These are phyloP conservation scores for Globomyces pollinis-pini DNA, from an alignment of 192 early-diverging fungal genomes.

Conservation along the genomic window DNA sequence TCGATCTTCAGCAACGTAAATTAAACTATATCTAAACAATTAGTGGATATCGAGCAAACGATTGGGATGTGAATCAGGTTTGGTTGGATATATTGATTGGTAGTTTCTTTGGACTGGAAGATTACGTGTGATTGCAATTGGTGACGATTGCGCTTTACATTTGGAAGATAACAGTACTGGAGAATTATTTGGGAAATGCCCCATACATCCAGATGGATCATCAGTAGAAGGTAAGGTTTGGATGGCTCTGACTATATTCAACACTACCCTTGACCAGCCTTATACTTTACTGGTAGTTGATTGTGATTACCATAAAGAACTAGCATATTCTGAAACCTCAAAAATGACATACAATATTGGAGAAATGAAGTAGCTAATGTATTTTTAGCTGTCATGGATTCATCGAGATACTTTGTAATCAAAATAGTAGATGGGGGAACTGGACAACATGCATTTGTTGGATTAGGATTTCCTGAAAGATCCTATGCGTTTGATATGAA, in stretches of 20 bases:
- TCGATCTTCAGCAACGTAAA: conserved; percentile 50
- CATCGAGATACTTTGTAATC: conserved; percentile 80
- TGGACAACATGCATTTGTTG: conserved; percentile 74
- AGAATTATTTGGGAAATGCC: conserved; percentile 74
- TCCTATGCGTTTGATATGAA: conserved; percentile 83
- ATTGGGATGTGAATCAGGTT: conserved; percentile 79
- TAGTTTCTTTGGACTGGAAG: conserved; percentile 74
- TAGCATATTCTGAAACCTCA: no score
- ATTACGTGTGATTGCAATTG: conserved; percentile 59
- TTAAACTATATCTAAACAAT: no score
- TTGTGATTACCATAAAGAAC: no score
- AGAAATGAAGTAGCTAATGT: no score
- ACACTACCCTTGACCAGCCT: no score
- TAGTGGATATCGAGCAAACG: conserved; percentile 65
- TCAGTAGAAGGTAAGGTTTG: no score
- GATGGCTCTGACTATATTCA: no score
- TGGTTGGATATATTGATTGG: no score
- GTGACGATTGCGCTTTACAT: conserved; percentile 60
- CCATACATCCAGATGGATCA: conserved; percentile 61
- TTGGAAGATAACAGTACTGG: conserved; percentile 50
- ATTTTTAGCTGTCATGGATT: conserved; percentile 76
- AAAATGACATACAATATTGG: no score
- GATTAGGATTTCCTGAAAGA: conserved; percentile 78
- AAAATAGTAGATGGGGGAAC: conserved; percentile 55
- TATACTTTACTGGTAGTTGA: no score